These are phyloP conservation scores for Candida quercuum DNA, from an alignment of 805 yeast species.

Conservation along the genomic window DNA sequence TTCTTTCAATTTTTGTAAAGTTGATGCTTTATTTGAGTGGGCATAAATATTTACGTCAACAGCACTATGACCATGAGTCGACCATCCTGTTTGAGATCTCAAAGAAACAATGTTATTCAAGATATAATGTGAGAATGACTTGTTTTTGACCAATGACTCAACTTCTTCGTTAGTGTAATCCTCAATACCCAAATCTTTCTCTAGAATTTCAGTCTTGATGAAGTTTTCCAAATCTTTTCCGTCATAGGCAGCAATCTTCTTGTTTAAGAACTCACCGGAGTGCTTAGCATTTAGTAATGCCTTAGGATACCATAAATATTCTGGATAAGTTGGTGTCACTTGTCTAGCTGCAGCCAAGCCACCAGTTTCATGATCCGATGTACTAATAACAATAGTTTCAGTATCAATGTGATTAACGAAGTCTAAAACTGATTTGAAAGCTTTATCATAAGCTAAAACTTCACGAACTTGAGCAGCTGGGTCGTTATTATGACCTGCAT, in stretches of 20 bases:
- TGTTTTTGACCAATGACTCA: slow-evolving; percentile 31
- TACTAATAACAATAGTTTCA: slow-evolving; percentile 74
- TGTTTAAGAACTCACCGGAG: slow-evolving; percentile 67
- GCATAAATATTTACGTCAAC: slow-evolving; percentile 94
- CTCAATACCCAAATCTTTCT: slow-evolving; percentile 59
- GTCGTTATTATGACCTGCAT: slow-evolving; percentile 91
- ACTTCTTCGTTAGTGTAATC: slow-evolving; percentile 56
- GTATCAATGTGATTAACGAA: slow-evolving; percentile 63
- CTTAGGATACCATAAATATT: slow-evolving; percentile 83
- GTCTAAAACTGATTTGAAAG: slow-evolving; percentile 68
- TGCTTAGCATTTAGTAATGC: slow-evolving; percentile 63
- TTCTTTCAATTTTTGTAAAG: slow-evolving; percentile 33
- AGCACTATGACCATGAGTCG: slow-evolving; percentile 94
- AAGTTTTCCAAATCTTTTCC: slow-evolving; percentile 36
- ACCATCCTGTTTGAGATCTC: slow-evolving; percentile 94
- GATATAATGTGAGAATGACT: slow-evolving; percentile 33
- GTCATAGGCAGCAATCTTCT: slow-evolving; percentile 34
- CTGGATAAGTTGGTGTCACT: slow-evolving; percentile 64
- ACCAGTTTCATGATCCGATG: slow-evolving; percentile 96
- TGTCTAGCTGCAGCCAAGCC: slow-evolving; percentile 89
- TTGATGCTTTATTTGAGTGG: slow-evolving; percentile 50
- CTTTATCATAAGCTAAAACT: slow-evolving; percentile 80
- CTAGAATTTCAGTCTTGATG: slow-evolving; percentile 48
- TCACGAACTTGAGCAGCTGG: slow-evolving; percentile 94
- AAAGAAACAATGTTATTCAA: slow-evolving; percentile 67